Evolutionary conservation across 306 rosid species (phyloP), one percentile per base, ranked within the genome.

Genomic region (Cyclanthera cordifolia): DNA sequence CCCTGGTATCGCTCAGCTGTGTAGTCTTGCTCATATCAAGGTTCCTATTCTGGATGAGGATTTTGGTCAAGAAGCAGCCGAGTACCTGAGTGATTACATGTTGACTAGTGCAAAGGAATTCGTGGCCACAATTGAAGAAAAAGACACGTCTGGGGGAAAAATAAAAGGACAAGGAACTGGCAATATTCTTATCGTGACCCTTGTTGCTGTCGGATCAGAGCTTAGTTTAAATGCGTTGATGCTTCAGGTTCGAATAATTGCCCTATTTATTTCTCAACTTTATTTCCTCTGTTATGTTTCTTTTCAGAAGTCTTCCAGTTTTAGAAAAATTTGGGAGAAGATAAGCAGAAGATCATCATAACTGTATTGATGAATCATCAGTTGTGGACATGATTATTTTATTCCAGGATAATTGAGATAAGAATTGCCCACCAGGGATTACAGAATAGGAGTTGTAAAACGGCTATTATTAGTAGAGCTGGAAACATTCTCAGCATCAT

Each of bases 141-240:
- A 73, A 75, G 99, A 93, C 71, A 67, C 89, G 13, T 76, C 96
- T 0, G 99, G 95, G 23, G 99, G 96, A 61, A 93, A 93, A 79
- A 87, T 79, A 27, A 94, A 86, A 74, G 96, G 95, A 4, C 97
- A 90, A 79, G 99, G 99, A 60, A 93, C 99, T 48, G 99, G 99
- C 16, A 66, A 88, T n/a, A 55, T 82, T 74, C 77, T 86, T 56
- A 60, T 77, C 39, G 91, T 90, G 24, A 90, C 95, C 51, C 96
- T 93, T 66, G 96, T 86, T 30, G 91, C 95, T 27, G 95, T 80
- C 24, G 94, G 88, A 74, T 76, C 94, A 67, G 99, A 93, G 79
- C 83, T 86, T 78, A 90, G 97, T 43, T 49, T 93, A 54, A 93
- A 93, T 67, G 91, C 97, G 34, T 84, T 94, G 73, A 86, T 93